Base-by-base conservation (phyloP, 257 asterid genomes). In the Solanum piurae region DNA sequence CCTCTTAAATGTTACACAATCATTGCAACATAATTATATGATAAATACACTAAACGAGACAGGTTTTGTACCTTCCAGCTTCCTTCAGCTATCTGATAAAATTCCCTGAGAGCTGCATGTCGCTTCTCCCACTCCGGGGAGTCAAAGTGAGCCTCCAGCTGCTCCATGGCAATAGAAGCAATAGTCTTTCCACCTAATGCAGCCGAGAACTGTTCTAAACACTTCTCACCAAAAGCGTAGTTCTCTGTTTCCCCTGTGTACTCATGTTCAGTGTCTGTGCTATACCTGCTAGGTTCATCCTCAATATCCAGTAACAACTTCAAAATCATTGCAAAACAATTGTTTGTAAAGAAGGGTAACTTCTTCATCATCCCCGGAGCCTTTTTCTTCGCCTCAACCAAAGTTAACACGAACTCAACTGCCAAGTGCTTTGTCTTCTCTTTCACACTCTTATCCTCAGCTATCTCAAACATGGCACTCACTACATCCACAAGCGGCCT, bases 51-150 rank as follows among this genome's bases (percentile, higher is more conserved):
- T n/a, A 49, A 62, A 64, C 14, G 0, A n/a, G 72, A 64, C 8
- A 5, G 18, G 1, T 14, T 64, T 64, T 86, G 12, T 92, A 96
- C 99, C 99, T 94, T 97, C 5, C 96, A 89, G 90, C 98, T 93
- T 27, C 98, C 99, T 91, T 97, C 99, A 0, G 99, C 98, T 83
- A 97, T 97, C 88, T 95, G 98, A 7, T 96, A 98, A 82, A 95
- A 96, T 25, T 98, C 98, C 90, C 94, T 94, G 62, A 95, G 98
- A 20, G 98, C 98, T 0, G 99, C 96, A 40, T 97, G 98, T 86
- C 92, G 99, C 89, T 93, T 95, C 92, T 95, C 94, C 99, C 99
- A 97, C 90, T 95, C 99, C 3, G 96, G 93, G 40, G 97, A 95
- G 46, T 95, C 93, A 84, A 95, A 92, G 88, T 87, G 94, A 21